phyloP scores from a whole-genome alignment of 1,139 yeast species.

The Diutina scorzettiae region DNA sequence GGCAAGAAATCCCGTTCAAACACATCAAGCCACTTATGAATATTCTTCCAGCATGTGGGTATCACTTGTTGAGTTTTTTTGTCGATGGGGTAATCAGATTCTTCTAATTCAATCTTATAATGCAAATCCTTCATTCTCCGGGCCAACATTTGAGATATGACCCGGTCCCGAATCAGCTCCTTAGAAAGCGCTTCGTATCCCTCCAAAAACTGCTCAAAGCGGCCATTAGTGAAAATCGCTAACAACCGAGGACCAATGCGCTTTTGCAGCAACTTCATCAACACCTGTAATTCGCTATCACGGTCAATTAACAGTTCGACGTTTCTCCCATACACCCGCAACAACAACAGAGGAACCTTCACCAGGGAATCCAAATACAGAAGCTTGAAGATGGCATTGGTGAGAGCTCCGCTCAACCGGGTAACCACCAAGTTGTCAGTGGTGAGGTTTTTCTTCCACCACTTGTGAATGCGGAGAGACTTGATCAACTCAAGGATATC shows the following conservation, averaged over 20 bases:
- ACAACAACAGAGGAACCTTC: constrained; percentile 33
- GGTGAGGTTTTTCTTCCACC: constrained; percentile 44
- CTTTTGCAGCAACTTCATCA: constrained; percentile 61
- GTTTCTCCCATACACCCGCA: constrained; percentile 86
- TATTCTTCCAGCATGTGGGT: constrained; percentile 60
- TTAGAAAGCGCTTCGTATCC: constrained; percentile 68
- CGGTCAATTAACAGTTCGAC: constrained; percentile 82
- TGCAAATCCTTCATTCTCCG: constrained; percentile 95
- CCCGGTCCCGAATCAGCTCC: constrained; percentile 61
- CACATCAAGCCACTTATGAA: constrained; percentile 57
- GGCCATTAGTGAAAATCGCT: constrained; percentile 84
- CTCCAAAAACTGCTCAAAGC: constrained; percentile 82
- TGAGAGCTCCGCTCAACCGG: constrained; percentile 84
- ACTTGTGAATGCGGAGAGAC: constrained; percentile 56
- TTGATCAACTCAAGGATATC: constrained; percentile 63
- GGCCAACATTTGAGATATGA: constrained; percentile 75
- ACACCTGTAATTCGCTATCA: constrained; percentile 59
- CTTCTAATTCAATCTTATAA: constrained; percentile 61
- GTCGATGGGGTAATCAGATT: constrained; percentile 14
- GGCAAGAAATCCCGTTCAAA: constrained; percentile 34
- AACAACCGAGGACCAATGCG: constrained; percentile 80
- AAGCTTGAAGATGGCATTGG: constrained; percentile 77
- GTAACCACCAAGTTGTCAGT: constrained; percentile 34
- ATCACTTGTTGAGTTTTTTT: constrained; percentile 20
- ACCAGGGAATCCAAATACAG: constrained; percentile 21